phyloP scores from a whole-genome alignment of 148 eudicot species.

The Rhododendron ovatum region DNA sequence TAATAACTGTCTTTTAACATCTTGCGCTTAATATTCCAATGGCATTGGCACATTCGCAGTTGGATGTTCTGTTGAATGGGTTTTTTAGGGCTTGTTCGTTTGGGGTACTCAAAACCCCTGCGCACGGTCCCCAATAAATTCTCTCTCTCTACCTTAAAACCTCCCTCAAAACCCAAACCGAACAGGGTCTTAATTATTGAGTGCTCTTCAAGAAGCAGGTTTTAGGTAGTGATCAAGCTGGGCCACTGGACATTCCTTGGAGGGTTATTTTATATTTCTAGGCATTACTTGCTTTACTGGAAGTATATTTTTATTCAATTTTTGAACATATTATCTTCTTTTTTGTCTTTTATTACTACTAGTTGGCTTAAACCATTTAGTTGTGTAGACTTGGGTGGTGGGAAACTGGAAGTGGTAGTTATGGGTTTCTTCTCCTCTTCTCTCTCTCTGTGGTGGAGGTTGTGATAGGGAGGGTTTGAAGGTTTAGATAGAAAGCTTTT shows the following conservation, averaged over 20 bases:
- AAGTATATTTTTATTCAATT: neutral
- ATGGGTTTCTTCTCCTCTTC: neutral
- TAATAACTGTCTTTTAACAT: constrained; percentile 5
- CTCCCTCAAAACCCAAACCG: no score
- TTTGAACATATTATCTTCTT: neutral
- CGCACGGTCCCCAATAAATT: no score
- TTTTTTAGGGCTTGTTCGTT: neutral
- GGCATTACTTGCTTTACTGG: neutral
- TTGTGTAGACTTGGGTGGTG: neutral
- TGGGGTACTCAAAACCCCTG: no score
- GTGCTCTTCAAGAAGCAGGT: no score
- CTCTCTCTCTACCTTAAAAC: no score
- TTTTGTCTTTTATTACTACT: neutral
- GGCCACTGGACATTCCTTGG: neutral
- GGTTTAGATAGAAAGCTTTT: neutral
- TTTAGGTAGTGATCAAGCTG: neutral
- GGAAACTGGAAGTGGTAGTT: neutral
- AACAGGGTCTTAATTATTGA: neutral
- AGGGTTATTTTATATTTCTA: neutral
- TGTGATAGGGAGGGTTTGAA: neutral
- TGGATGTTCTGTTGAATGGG: neutral
- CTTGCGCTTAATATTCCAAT: neutral
- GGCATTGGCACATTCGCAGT: neutral
- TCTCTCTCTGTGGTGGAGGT: neutral
- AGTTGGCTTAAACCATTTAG: neutral